These are phyloP conservation scores for Gossypium schwendimanii DNA, from an alignment of 441 rosid species.

Conservation along the genomic window DNA sequence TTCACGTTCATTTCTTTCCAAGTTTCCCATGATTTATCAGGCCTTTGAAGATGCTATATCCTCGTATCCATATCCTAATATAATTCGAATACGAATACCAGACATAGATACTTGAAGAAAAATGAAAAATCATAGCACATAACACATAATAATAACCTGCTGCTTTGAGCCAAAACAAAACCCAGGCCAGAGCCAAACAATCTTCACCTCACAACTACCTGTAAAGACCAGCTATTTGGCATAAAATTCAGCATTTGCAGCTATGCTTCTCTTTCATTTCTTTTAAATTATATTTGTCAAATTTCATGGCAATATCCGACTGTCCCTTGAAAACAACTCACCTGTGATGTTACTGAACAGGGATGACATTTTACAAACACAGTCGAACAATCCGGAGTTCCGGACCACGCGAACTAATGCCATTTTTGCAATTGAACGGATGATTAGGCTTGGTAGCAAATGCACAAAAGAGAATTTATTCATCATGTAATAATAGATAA, in stretches of 20 bases:
- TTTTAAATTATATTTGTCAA: not conserved
- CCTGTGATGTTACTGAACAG: not conserved
- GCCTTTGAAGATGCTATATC: not conserved
- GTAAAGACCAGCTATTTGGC: not conserved
- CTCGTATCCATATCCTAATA: not conserved
- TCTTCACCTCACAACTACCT: not conserved
- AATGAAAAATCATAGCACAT: not conserved
- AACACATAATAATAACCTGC: not conserved
- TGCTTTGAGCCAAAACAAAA: not conserved
- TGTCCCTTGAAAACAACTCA: not conserved
- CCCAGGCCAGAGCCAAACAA: not conserved
- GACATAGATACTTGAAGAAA: not conserved
- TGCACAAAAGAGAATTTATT: not conserved
- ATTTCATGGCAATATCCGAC: not conserved
- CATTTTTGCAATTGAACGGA: not conserved
- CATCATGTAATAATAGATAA: not conserved
- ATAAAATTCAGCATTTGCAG: not conserved
- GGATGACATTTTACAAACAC: not conserved
- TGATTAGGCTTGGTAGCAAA: not conserved
- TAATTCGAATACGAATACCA: not conserved
- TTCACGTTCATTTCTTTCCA: not conserved
- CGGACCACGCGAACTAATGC: not conserved
- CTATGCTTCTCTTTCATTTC: not conserved
- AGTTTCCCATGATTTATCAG: not conserved
- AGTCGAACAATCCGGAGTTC: not conserved